Conservation (phyloP, 2,329 filamentous ascomycete genomes). For the Colletotrichum cuscutae region DNA sequence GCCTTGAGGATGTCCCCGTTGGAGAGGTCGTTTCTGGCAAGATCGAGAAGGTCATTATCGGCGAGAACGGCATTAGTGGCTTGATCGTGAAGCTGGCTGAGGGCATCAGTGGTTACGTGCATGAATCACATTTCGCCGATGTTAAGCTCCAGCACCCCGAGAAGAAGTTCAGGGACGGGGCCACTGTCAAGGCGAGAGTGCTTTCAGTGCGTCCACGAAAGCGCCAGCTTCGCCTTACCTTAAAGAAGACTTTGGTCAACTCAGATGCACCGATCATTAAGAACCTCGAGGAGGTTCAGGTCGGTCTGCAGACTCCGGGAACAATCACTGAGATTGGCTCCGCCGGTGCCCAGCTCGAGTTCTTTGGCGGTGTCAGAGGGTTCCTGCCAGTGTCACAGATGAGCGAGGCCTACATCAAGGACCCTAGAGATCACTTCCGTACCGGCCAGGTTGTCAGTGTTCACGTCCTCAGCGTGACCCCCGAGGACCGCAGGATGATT, state of each 20-base stretch:
- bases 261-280: constrained; percentile 85
- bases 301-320: constrained; percentile 83
- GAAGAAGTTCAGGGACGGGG: constrained; percentile 92
- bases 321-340: constrained; percentile 85
- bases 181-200: constrained; percentile 86
- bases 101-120: constrained; percentile 87
- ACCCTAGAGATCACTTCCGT: constrained; percentile 90
- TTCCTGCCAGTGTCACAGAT: constrained; percentile 96
- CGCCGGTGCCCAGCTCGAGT: constrained; percentile 89
- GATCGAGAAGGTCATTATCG: constrained; percentile 85
- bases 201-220: constrained; percentile 81
- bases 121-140: constrained; percentile 90
- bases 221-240: constrained; percentile 83
- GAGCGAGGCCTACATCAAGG: constrained; percentile 95
- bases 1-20: constrained; percentile 88
- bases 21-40: constrained; percentile 84
- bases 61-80: constrained; percentile 80
- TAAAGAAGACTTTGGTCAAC: constrained; percentile 96
- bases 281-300: constrained; percentile 76
- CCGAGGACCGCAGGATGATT: constrained; percentile 76
- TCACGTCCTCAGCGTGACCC: constrained; percentile 84
- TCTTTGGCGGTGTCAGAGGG: constrained; percentile 84
- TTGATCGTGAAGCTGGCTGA: constrained; percentile 87
- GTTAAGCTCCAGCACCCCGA: constrained; percentile 90
- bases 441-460: constrained; percentile 92